Evolutionary conservation across 2,329 filamentous ascomycete genomes (phyloP).

Genomic region (Xylariaceae sp.): DNA sequence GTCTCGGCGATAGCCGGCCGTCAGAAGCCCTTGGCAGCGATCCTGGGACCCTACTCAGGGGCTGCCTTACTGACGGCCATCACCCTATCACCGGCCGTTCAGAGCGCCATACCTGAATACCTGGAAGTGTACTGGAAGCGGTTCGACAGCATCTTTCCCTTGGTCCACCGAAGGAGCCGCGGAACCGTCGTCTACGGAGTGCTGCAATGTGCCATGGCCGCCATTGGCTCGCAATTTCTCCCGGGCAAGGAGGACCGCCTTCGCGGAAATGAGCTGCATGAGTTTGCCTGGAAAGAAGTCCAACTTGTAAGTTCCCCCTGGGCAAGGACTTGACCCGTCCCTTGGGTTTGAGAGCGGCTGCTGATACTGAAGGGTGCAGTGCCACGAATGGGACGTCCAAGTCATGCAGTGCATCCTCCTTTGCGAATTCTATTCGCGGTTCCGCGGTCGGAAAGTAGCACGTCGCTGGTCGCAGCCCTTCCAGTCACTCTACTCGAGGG

Average conservation of each 20-base stretch:
- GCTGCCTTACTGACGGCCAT: constrained; percentile 30
- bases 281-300: constrained; percentile 41
- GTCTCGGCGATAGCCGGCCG: constrained; percentile 30
- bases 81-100: constrained; percentile 27
- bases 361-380: constrained; percentile 31
- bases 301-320: constrained; percentile 38
- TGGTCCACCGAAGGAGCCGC: constrained; percentile 41
- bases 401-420: constrained; percentile 47
- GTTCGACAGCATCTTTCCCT: constrained; percentile 40
- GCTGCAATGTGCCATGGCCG: constrained; percentile 48
- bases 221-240: constrained; percentile 46
- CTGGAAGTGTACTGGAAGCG: constrained; percentile 47
- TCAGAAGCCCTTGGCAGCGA: constrained; percentile 31
- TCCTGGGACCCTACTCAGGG: constrained; percentile 27
- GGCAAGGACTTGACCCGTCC: too few relatives aligned
- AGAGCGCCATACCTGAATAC: constrained; percentile 40
- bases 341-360: too few relatives aligned
- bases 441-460: constrained; percentile 43
- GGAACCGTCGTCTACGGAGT: constrained; percentile 36
- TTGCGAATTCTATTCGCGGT: constrained; percentile 48
- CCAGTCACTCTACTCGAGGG: constrained; percentile 44
- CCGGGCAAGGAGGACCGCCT: constrained; percentile 40
- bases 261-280: constrained; percentile 43
- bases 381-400: constrained; percentile 40
- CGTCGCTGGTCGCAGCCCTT: constrained; percentile 42